Evolutionary conservation across 768 basidiomycete genomes (phyloP).

Genomic region (Lactifluus piperatus): DNA sequence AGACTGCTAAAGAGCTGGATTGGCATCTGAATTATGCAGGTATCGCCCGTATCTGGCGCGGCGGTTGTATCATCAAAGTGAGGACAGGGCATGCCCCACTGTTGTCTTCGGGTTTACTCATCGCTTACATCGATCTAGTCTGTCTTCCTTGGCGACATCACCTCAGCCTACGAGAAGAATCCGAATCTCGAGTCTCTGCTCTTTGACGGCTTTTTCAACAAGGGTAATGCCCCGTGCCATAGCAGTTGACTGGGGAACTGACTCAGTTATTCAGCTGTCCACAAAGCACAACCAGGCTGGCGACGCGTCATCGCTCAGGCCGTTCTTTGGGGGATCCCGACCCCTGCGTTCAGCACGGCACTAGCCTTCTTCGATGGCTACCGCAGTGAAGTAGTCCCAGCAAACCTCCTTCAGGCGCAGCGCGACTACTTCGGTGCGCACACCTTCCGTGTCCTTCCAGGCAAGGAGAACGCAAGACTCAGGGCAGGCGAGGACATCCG

Average conservation of each 20-base stretch:
- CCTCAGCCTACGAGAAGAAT: slow-evolving; percentile 83
- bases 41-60: slow-evolving; percentile 99
- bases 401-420: slow-evolving; percentile 93
- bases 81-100: not conserved
- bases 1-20: slow-evolving; percentile 85
- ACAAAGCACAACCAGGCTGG: slow-evolving; percentile 97
- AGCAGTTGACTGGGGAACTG: not conserved
- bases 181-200: slow-evolving; percentile 80
- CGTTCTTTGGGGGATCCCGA: slow-evolving; percentile 95
- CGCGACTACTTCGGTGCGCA: slow-evolving; percentile 99
- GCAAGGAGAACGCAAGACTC: slow-evolving; percentile 81
- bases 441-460: slow-evolving; percentile 91
- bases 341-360: slow-evolving; percentile 96
- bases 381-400: slow-evolving; percentile 89
- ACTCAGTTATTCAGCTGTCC: slow-evolving; percentile 48
- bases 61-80: slow-evolving; percentile 98
- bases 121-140: slow-evolving; percentile 28
- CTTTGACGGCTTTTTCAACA: slow-evolving; percentile 97
- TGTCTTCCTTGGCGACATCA: slow-evolving; percentile 92
- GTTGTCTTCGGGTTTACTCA: slow-evolving; percentile 23
- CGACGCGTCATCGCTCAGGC: slow-evolving; percentile 94
- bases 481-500: slow-evolving; percentile 80
- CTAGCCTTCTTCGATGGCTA: slow-evolving; percentile 99
- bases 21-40: slow-evolving; percentile 98
- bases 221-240: slow-evolving; percentile 38